phyloP scores from a whole-genome alignment of 768 basidiomycete genomes.

The Crucibulum laeve region DNA sequence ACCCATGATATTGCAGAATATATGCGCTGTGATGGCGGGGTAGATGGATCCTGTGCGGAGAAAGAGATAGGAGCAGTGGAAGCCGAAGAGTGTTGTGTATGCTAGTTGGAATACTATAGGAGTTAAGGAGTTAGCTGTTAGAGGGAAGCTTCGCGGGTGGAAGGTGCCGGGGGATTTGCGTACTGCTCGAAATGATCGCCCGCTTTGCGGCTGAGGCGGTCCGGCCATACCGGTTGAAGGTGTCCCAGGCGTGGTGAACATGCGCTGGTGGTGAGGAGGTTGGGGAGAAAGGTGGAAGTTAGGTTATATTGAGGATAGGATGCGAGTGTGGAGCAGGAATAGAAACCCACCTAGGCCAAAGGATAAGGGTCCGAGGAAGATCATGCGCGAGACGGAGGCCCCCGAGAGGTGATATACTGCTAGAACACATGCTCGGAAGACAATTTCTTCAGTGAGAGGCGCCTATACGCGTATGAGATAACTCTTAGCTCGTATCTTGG shows the following conservation, averaged over 20 bases:
- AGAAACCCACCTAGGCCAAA: conserved; percentile 77
- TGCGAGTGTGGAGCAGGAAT: background rate
- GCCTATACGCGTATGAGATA: conserved; percentile 51
- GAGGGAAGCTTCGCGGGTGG: background rate
- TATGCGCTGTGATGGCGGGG: conserved; percentile 74
- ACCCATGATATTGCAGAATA: conserved; percentile 95
- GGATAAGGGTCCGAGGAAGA: conserved; percentile 77
- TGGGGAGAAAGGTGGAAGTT: background rate
- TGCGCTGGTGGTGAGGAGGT: conserved; percentile 56
- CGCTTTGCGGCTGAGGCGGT: conserved; percentile 57
- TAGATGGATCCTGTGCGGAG: conserved; percentile 80
- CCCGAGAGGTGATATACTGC: conserved; percentile 68
- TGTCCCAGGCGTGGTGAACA: conserved; percentile 88
- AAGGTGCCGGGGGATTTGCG: conserved; percentile 15
- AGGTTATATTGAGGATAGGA: background rate
- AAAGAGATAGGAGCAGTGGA: conserved; percentile 82
- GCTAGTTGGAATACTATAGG: background rate
- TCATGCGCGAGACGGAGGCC: conserved; percentile 49
- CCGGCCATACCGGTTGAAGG: conserved; percentile 70
- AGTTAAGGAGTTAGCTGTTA: background rate
- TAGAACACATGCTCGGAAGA: conserved; percentile 84
- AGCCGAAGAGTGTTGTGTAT: conserved; percentile 80
- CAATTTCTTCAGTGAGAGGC: conserved; percentile 89
- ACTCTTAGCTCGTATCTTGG: background rate
- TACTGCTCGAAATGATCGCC: conserved; percentile 56